These are phyloP conservation scores for Lablab purpureus DNA, from an alignment of 306 rosid genomes.

Conservation along the genomic window DNA sequence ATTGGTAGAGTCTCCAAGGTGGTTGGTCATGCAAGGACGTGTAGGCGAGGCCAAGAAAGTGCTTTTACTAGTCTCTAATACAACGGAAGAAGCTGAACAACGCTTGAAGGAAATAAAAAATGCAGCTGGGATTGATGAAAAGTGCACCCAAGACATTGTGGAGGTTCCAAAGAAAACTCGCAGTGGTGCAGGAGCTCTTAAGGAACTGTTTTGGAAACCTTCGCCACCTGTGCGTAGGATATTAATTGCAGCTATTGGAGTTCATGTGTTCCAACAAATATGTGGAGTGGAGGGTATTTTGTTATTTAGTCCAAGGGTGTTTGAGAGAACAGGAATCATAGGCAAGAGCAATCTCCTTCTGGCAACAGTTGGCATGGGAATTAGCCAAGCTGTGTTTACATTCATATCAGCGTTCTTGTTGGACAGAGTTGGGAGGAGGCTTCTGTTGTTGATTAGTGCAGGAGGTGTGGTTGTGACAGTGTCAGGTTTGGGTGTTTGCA, in stretches of 20 bases:
- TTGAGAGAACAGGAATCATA: conserved; percentile 62
- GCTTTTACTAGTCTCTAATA: conserved; percentile 50
- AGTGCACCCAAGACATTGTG: conserved; percentile 47
- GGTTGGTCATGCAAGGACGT: conserved; percentile 82
- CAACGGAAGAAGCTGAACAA: conserved; percentile 64
- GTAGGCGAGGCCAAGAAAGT: conserved; percentile 62
- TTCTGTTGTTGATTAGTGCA: conserved; percentile 59
- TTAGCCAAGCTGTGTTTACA: conserved; percentile 56
- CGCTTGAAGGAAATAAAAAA: conserved; percentile 65
- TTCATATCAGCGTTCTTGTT: conserved; percentile 56
- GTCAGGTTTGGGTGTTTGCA: conserved; percentile 49
- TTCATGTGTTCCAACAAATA: conserved; percentile 67
- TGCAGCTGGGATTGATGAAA: conserved; percentile 67
- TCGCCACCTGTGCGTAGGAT: conserved; percentile 66
- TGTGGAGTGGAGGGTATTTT: conserved; percentile 67
- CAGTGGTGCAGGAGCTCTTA: conserved; percentile 58
- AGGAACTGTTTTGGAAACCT: conserved; percentile 61
- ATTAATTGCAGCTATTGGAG: conserved; percentile 65
- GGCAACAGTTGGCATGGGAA: conserved; percentile 73
- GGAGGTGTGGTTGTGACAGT: conserved; percentile 55
- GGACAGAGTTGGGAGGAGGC: conserved; percentile 49
- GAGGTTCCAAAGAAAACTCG: conserved; percentile 28
- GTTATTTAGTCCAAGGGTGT: conserved; percentile 73
- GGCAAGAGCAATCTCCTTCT: conserved; percentile 59
- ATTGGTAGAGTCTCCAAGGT: conserved; percentile 85